phyloP scores from a whole-genome alignment of 1,284 basidiomycete genomes.

The Cronartium quercuum region DNA sequence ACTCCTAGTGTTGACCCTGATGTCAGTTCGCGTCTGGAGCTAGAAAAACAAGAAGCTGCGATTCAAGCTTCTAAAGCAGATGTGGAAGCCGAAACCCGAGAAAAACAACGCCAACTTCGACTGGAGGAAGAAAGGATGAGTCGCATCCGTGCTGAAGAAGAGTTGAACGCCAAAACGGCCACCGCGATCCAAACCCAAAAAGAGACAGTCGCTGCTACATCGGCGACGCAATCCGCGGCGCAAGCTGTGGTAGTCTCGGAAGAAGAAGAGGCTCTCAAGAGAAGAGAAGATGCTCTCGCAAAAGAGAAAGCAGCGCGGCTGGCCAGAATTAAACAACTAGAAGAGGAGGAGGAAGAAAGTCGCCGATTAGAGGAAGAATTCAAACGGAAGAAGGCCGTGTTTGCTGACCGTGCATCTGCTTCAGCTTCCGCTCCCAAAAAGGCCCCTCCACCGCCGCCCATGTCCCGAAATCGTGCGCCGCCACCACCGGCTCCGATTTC shows the following conservation, averaged over 20 bases:
- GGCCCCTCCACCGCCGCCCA: constrained; percentile 43
- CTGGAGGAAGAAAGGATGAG: constrained; percentile 62
- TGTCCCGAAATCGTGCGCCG: constrained; percentile 45
- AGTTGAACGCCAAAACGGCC: constrained; percentile 56
- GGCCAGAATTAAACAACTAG: constrained; percentile 43
- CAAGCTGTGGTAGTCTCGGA: constrained; percentile 55
- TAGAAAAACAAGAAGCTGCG: constrained; percentile 48
- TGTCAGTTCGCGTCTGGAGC: constrained; percentile 45
- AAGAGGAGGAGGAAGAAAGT: constrained; percentile 58
- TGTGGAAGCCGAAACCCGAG: constrained; percentile 68
- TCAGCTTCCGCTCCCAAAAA: constrained; percentile 37
- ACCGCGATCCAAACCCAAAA: constrained; percentile 39
- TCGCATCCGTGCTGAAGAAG: constrained; percentile 43
- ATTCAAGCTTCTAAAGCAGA: constrained; percentile 55
- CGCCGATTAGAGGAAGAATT: constrained; percentile 58
- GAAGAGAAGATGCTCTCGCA: constrained; percentile 65
- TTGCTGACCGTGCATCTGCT: constrained; percentile 47
- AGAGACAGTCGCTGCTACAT: not conserved
- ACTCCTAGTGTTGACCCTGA: constrained; percentile 50
- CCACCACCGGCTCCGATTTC: constrained; percentile 46
- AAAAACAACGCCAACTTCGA: constrained; percentile 45
- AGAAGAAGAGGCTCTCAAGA: constrained; percentile 66
- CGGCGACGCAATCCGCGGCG: not conserved
- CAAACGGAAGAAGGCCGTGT: constrained; percentile 42
- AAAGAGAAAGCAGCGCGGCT: constrained; percentile 57